Evolutionary conservation across 805 yeast genomes (phyloP), one percentile per base, ranked within the genome.

Genomic region (Sugiyamaella marilandica): DNA sequence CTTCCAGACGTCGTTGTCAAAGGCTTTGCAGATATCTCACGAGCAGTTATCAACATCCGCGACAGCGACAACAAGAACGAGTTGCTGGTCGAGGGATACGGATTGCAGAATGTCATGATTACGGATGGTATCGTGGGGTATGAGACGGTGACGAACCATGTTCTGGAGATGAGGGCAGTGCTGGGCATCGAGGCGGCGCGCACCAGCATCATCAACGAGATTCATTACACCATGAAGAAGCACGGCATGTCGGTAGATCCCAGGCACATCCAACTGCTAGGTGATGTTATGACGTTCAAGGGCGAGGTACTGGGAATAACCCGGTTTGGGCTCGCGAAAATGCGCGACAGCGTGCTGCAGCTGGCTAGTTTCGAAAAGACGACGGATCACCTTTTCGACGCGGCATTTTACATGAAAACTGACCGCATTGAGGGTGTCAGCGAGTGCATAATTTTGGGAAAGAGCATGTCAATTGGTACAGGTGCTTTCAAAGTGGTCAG

Each of bases 211-310:
- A 86, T 94, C 66, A 83, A 83, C 58, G 99, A 94, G 74, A 94
- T 94, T 70, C 96, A 87, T 66, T 90, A 90, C 67, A 94, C 99
- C 51, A 94, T 94, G 99, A 84, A 96, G 67, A 89, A 90, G 71
- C 99, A 94, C 76, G 99, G 99, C 72, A 94, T 94, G 99, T 88
- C 96, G 69, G 97, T 94, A 47, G 99, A 94, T 77, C 99, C 98
- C 56, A 96, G 99, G 77, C 99, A 94, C 70, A 91, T 95, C 68
- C 98, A 94, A 74, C 75, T 94, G 45, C 74, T 94, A 58, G 99
- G 99, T 59, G 99, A 94, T 70, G 98, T 94, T 47, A 94, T 94
- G 99, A 89, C 98, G 0, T 94, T 88, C 70, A 94, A 94, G 73
- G 99, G 99, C 55, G 99, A 94, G 68, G 96, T 94, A 10, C 78